Conservation (phyloP, 441 rosid species). For the Adansonia grandidieri region DNA sequence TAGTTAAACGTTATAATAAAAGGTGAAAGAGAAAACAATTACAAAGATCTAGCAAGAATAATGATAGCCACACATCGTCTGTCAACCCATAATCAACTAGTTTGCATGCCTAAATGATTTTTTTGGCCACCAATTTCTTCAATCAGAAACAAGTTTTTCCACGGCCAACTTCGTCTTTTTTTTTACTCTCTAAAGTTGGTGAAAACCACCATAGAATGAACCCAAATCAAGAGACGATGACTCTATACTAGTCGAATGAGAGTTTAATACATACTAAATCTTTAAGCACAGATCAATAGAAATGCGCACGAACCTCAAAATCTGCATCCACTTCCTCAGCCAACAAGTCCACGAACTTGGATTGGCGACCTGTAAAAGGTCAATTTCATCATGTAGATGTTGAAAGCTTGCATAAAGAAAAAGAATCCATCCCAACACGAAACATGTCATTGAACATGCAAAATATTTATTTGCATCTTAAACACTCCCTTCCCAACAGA, state of each 20-base stretch:
- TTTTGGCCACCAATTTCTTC: neutral
- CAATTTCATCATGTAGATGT: neutral
- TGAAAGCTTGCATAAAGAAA: neutral
- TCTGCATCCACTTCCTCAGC: constrained; percentile 35
- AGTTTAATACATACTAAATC: neutral
- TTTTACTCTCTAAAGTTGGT: neutral
- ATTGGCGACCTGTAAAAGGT: constrained; percentile 49
- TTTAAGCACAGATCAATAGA: neutral
- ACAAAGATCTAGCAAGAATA: neutral
- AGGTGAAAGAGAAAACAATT: neutral
- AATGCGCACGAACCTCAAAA: constrained; percentile 41
- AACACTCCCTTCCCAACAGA: too few relatives aligned
- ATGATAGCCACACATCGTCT: neutral
- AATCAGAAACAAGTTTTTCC: neutral
- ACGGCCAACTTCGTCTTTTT: neutral
- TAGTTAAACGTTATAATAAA: constrained; percentile 7
- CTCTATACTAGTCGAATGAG: too few relatives aligned
- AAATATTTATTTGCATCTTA: too few relatives aligned
- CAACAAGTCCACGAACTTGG: constrained; percentile 38
- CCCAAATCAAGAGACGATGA: too few relatives aligned
- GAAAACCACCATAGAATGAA: neutral
- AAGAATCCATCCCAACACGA: neutral
- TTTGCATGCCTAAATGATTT: neutral
- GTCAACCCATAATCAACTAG: neutral
- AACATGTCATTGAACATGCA: neutral